Base-by-base conservation (phyloP, 75 land plant species). In the Selaginella moellendorffii region DNA sequence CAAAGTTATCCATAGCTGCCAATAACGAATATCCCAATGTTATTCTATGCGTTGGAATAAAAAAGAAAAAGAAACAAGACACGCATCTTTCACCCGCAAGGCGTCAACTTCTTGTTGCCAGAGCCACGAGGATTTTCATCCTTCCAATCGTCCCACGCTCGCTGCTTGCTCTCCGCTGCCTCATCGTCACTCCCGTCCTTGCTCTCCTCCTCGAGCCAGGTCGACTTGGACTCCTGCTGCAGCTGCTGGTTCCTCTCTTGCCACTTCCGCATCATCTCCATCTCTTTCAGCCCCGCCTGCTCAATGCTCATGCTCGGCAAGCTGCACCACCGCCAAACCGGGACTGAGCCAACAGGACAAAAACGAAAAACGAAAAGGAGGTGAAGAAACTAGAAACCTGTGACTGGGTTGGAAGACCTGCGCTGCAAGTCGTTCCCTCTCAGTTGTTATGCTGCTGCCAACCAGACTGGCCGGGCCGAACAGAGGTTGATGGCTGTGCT, bases 121-220 rank as follows among this genome's bases (percentile, higher is more conserved):
- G 99, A 90, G 26, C 99, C 99, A 27, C 91, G 79, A 30, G 99
- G 99, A 66, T 95, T 80, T 25, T 95, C 99, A 70, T 95, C 99
- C 68, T 95, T 95, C 99, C 99, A 95, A 63, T 95, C 99, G 77
- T 95, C 99, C 88, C 85, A 90, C 30, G 91, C 91, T 66, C 99
- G 82, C 9, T 96, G 96, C 72, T 90, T 90, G 52, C 81, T 72
- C 61, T 80, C 80, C 10, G 82, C 97, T 22, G 80, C 91, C 61
- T 90, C 99, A 68, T 86, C 97, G 64, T 89, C 87, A 51, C 81
- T 80, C 20, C 72, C 81, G 1, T 76, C 77, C 61, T 73, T 81
- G 24, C 58, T 67, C 18, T 25, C 67, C 68, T 91, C 93, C 17
- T 65, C 82, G 53, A 80, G 64, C 99, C 99, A 95, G 26, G 97